phyloP scores from a whole-genome alignment of 768 basidiomycete genomes.

The Agaricus subrufescens region DNA sequence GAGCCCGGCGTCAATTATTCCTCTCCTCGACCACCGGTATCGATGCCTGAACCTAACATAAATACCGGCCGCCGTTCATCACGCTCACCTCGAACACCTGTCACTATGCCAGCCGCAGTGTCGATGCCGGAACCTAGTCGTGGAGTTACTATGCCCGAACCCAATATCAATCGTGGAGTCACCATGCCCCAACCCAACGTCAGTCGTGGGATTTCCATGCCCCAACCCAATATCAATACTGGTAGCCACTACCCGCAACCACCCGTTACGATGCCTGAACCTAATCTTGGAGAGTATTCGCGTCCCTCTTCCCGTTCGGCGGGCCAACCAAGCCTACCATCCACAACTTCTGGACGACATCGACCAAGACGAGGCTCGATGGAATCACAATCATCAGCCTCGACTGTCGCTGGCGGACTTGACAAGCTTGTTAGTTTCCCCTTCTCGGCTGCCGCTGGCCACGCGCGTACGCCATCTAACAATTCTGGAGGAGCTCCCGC shows the following conservation, averaged over 20 bases:
- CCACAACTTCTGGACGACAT: neutral
- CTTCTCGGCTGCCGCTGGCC: neutral
- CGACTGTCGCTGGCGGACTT: slow-evolving; percentile 1
- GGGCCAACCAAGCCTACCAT: neutral
- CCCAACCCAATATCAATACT: too few species aligned
- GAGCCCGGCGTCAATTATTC: too few species aligned
- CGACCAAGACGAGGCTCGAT: neutral
- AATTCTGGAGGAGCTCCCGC: neutral
- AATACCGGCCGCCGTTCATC: neutral
- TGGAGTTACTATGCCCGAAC: too few species aligned
- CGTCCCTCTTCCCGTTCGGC: neutral
- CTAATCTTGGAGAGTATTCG: neutral
- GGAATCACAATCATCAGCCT: neutral
- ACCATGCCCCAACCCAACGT: too few species aligned
- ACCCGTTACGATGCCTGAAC: too few species aligned
- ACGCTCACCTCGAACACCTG: neutral
- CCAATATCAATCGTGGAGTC: too few species aligned
- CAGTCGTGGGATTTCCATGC: too few species aligned
- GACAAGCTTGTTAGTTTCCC: slow-evolving; percentile 2
- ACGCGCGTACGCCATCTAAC: neutral
- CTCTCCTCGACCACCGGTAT: neutral
- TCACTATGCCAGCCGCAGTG: neutral
- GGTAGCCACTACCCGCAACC: too few species aligned
- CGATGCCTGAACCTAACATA: slow-evolving; percentile 1
- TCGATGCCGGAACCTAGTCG: slow-evolving; percentile 1